Evolutionary conservation across 805 yeast species (phyloP), one percentile per base, ranked within the genome.

Genomic region (Zygoascus tannicola): DNA sequence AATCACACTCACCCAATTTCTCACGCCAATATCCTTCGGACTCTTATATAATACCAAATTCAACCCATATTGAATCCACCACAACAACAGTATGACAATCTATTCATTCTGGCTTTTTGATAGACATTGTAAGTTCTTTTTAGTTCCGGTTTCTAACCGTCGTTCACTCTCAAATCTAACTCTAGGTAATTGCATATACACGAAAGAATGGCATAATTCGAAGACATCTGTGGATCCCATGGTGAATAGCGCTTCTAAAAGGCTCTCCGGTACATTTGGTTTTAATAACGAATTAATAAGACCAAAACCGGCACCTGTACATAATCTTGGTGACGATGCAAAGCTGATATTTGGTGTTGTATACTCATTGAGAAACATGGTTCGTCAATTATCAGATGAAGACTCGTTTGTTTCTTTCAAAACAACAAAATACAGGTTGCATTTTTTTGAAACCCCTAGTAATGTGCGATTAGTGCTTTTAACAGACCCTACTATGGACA

Each of bases 31-130:
- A n/a, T n/a, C n/a, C n/a, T n/a, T n/a, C n/a, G n/a, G n/a, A n/a
- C n/a, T n/a, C n/a, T n/a, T n/a, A n/a, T n/a, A n/a, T n/a, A n/a
- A n/a, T n/a, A n/a, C n/a, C n/a, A n/a, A n/a, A n/a, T n/a, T n/a
- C n/a, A n/a, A n/a, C n/a, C n/a, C n/a, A n/a, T n/a, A n/a, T n/a
- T n/a, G n/a, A n/a, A n/a, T n/a, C n/a, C n/a, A n/a, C n/a, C n/a
- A 18, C n/a, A 15, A 15, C 36, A 33, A 26, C 10, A 26, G 28
- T 35, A 77, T 78, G 84, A 75, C 83, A 33, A 78, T 87, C 38
- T 80, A 81, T 65, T 84, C 95, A 8, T 82, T 88, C 58, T 85
- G 87, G 84, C 76, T 90, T 44, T 90, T 82, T 59, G 97, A 90
- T 60, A 74, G 92, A 59, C 97, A 90, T 64, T 85, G 97, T 64